Base-by-base conservation (phyloP, 2,329 filamentous ascomycete genomes). In the Metarhizium robertsii region DNA sequence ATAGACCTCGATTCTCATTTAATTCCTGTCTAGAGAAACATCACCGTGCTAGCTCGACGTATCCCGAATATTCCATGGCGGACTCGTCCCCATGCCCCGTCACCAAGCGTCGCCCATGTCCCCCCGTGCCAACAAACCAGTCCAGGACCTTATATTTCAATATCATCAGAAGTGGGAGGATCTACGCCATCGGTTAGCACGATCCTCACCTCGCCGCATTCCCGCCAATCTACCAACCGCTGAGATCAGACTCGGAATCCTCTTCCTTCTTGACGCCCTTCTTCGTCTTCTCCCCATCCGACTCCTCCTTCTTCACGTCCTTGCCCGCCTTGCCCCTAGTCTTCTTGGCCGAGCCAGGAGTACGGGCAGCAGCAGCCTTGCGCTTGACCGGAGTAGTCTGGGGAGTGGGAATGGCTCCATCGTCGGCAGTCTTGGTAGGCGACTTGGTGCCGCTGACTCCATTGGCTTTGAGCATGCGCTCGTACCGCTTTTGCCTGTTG, bases 401-500 rank as follows among this genome's bases (percentile, higher is more conserved):
- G 10, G 61, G 55, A 6, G 52, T 57, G 11, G 57, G 53, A 2
- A 53, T 32, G 3, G 25, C 36, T 2, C 52, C 55, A 10, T 53
- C 54, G 8, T 58, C 58, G 43, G 18, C 25, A 5, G 36, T 42
- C 48, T 58, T 62, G 49, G 50, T 6, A n/a, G 55, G 18, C 13
- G 53, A 43, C 53, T 57, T 62, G 57, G 50, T 40, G 45, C 57
- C 56, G 14, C 32, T 61, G 51, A 85, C 79, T 30, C 75, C 76
- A 60, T 84, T 73, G 8, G 77, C 70, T 65, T 85, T 84, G 70
- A 86, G 74, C 65, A 88, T 76, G 36, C 85, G 79, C 67, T 86
- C 82, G 63, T 85, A 88, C 61, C 85, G 75, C 69, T 88, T 88
- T 59, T 83, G 79, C 1, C 85, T 88, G 63, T 58, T 10, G 32